phyloP scores from a whole-genome alignment of 1,284 basidiomycete species.

The Inonotus obliquus region DNA sequence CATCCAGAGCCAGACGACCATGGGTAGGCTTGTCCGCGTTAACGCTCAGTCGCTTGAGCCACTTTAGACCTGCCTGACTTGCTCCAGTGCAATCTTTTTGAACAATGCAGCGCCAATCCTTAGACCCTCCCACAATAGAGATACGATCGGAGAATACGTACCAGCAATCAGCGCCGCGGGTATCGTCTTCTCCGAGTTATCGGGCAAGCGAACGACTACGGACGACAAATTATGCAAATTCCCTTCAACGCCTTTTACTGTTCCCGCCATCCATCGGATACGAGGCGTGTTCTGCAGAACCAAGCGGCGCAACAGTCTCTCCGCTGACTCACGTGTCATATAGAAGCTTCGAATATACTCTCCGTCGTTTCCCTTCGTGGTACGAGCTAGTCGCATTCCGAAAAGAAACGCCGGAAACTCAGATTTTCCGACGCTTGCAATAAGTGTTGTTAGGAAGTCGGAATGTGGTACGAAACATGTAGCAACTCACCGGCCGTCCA shows the following conservation, averaged over 20 bases:
- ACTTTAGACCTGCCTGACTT: conserved; percentile 19
- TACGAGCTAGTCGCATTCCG: conserved; percentile 1
- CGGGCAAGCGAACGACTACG: conserved; percentile 4
- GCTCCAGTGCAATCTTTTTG: conserved; percentile 18
- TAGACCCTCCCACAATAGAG: background rate
- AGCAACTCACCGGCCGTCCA: conserved; percentile 12
- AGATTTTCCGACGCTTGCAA: background rate
- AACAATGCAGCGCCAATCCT: background rate
- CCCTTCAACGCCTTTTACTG: conserved; percentile 3
- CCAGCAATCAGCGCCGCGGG: conserved; percentile 15
- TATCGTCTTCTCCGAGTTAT: conserved; percentile 5
- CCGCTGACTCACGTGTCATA: conserved; percentile 11
- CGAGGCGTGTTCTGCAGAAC: conserved; percentile 3
- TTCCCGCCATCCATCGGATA: conserved; percentile 14
- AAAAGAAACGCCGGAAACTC: conserved; percentile 7
- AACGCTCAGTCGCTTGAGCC: conserved; percentile 10
- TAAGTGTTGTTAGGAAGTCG: background rate
- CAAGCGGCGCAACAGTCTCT: conserved; percentile 11
- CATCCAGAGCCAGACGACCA: conserved; percentile 1
- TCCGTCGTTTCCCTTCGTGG: background rate
- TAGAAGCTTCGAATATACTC: conserved; percentile 3
- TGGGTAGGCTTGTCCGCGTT: background rate
- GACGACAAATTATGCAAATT: background rate
- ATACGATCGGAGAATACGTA: background rate
- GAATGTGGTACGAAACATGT: background rate